Conservation (phyloP, 139 green algal species). For the Chlorella sp. region DNA sequence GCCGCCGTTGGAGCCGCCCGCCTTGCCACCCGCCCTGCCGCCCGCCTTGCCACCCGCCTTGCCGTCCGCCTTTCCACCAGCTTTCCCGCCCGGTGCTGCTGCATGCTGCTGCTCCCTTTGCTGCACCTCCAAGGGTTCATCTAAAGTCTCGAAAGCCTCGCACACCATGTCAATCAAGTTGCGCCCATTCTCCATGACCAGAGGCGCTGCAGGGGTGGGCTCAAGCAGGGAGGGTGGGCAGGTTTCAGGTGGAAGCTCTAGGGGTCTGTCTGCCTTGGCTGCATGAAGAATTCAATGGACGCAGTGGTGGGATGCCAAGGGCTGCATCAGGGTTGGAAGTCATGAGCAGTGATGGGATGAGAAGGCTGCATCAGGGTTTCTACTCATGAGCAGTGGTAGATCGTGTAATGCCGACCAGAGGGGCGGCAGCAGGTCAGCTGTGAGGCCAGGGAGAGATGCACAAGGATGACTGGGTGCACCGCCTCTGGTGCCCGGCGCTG, state of each 20-base stretch:
- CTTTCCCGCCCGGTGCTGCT: not conserved
- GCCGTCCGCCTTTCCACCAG: not conserved
- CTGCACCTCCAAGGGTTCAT: not conserved
- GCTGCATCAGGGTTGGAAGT: no score
- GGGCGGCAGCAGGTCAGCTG: no score
- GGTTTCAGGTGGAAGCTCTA: not conserved
- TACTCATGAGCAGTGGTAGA: no score
- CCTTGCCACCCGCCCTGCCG: not conserved
- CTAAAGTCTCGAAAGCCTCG: conserved; percentile 55
- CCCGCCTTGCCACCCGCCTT: not conserved
- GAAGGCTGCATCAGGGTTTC: no score
- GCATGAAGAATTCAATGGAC: no score
- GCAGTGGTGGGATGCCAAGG: no score
- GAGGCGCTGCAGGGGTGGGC: conserved; percentile 42
- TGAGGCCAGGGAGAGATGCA: no score
- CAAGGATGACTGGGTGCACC: no score
- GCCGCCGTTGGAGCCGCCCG: not conserved
- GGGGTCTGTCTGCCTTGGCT: no score
- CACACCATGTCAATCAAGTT: conserved; percentile 79
- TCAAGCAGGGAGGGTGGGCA: not conserved
- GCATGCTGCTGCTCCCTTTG: not conserved
- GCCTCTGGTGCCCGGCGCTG: no score
- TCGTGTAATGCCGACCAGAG: no score
- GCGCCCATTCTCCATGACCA: conserved; percentile 70
- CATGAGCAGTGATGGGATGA: no score